Evolutionary conservation across 352 stramenopile species (phyloP).

Genomic region (Thraustochytrium sp.): DNA sequence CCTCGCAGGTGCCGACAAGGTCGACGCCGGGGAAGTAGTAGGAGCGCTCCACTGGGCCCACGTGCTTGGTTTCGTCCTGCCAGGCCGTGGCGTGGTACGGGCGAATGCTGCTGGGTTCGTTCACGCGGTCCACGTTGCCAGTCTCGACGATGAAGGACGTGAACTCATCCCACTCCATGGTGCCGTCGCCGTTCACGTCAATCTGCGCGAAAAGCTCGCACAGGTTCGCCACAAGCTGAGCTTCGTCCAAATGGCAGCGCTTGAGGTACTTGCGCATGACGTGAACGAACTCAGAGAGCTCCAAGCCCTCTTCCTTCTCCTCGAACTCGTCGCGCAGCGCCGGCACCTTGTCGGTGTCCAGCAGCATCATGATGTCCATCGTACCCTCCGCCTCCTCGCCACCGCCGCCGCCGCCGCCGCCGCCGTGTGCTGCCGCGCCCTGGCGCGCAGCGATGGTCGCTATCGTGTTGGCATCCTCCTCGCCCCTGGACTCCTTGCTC

Average conservation of each 20-base stretch:
- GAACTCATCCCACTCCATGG: conserved; percentile 85
- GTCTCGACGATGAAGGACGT: conserved; percentile 81
- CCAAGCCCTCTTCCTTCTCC: conserved; percentile 67
- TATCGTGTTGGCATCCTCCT: too few species aligned
- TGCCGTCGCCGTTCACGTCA: conserved; percentile 78
- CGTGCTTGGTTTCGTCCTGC: conserved; percentile 76
- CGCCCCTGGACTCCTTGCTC: too few species aligned
- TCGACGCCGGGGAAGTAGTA: conserved; percentile 72
- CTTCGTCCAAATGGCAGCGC: conserved; percentile 62
- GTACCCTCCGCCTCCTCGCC: not conserved
- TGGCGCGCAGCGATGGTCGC: too few species aligned
- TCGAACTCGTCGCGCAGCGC: conserved; percentile 73
- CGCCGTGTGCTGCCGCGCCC: too few species aligned
- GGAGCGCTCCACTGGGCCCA: conserved; percentile 69
- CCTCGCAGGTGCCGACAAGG: conserved; percentile 65
- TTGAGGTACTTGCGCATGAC: conserved; percentile 66
- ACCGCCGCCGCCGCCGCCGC: too few species aligned
- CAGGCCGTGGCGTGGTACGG: conserved; percentile 67
- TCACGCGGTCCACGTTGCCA: conserved; percentile 67
- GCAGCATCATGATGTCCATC: conserved; percentile 82
- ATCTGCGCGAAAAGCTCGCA: conserved; percentile 81
- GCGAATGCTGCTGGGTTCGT: conserved; percentile 76
- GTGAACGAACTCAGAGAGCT: conserved; percentile 72
- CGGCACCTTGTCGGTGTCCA: conserved; percentile 77
- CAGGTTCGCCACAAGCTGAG: conserved; percentile 70